phyloP scores from a whole-genome alignment of 148 eudicot species.

The Camellia japonica region DNA sequence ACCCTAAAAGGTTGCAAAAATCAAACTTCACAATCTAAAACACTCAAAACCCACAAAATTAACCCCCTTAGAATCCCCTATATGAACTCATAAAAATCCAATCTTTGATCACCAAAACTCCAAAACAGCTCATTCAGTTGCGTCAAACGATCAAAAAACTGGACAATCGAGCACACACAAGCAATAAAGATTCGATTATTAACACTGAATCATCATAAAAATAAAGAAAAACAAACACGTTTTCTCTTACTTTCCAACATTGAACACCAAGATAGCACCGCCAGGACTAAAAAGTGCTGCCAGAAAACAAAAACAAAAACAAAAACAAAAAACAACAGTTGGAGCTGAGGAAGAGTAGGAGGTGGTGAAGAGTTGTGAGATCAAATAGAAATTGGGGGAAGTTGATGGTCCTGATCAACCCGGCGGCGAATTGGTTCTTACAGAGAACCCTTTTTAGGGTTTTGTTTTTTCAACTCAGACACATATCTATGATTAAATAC shows the following conservation, averaged over 20 bases:
- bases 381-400: conserved; percentile 5
- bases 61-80: conserved; percentile 2
- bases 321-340: not conserved
- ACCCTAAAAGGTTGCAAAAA: conserved; percentile 31
- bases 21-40: conserved; percentile 21
- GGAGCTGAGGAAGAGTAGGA: not conserved
- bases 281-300: not conserved
- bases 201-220: not conserved
- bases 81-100: conserved; percentile 22
- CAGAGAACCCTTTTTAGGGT: conserved; percentile 45
- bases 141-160: not conserved
- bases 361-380: not conserved
- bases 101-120: conserved; percentile 24
- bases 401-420: conserved; percentile 26
- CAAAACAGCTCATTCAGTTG: not conserved
- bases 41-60: conserved; percentile 10
- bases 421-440: conserved; percentile 38
- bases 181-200: not conserved
- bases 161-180: not conserved
- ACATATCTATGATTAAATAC: conserved; percentile 1
- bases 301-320: conserved; percentile 4
- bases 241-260: not conserved
- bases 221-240: not conserved
- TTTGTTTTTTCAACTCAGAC: conserved; percentile 27
- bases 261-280: not conserved